These are phyloP conservation scores for Emericellopsis terricola DNA, from an alignment of 495 filamentous ascomycete species.

Conservation along the genomic window DNA sequence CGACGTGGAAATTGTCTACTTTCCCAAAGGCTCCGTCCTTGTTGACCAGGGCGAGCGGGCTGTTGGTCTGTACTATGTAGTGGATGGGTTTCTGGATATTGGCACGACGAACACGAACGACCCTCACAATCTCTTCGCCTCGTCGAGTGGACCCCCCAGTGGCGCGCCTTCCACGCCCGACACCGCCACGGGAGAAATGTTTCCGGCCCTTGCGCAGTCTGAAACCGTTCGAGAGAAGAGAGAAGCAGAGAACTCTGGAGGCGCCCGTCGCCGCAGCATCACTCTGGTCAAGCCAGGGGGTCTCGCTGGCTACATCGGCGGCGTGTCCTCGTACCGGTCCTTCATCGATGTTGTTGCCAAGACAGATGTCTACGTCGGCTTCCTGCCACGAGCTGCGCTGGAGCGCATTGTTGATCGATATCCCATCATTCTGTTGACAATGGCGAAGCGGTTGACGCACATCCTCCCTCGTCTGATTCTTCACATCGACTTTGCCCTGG, in stretches of 20 bases:
- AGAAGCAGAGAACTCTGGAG: constrained; percentile 5
- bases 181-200: constrained; percentile 10
- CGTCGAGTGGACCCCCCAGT: constrained; percentile 10
- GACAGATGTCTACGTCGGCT: constrained; percentile 96
- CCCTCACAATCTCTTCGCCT: constrained; percentile 9
- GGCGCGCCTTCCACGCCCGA: constrained; percentile 13
- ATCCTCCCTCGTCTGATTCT: constrained; percentile 81
- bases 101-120: constrained; percentile 48
- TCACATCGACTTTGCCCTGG: constrained; percentile 93
- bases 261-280: constrained; percentile 37
- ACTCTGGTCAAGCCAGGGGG: constrained; percentile 91
- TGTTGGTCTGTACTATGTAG: constrained; percentile 91
- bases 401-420: constrained; percentile 86
- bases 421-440: constrained; percentile 78
- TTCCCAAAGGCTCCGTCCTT: constrained; percentile 85
- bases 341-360: constrained; percentile 95
- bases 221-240: constrained; percentile 10
- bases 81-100: constrained; percentile 92
- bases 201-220: constrained; percentile 9
- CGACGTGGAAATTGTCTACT: constrained; percentile 96
- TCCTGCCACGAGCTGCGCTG: constrained; percentile 69
- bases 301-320: constrained; percentile 84
- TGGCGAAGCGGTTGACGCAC: constrained; percentile 85
- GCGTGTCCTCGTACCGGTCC: constrained; percentile 83
- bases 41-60: constrained; percentile 94